Conservation (phyloP, 345 rosid genomes). For the Moricandia moricandioides region DNA sequence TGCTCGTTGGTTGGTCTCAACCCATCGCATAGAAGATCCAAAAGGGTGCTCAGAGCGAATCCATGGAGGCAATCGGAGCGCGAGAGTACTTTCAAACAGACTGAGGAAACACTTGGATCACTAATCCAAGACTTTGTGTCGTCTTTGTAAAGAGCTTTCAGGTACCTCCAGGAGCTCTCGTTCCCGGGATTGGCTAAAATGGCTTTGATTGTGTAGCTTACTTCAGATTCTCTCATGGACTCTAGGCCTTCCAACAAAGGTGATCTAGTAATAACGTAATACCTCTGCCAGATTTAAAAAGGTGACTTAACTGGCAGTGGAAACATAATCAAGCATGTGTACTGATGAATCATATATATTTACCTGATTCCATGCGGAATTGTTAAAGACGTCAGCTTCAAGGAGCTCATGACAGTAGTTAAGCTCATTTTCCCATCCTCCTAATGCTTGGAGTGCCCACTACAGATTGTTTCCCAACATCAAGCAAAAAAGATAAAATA, state of each 20-base stretch:
- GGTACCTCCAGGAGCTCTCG: conserved; percentile 92
- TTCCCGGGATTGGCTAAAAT: conserved; percentile 60
- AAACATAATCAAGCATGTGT: conserved; percentile 6
- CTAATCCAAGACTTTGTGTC: conserved; percentile 48
- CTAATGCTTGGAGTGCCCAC: conserved; percentile 81
- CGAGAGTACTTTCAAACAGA: conserved; percentile 58
- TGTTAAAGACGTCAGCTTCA: conserved; percentile 76
- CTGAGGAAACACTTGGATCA: conserved; percentile 55
- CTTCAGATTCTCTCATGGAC: conserved; percentile 79
- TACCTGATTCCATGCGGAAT: conserved; percentile 99
- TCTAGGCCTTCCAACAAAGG: conserved; percentile 64
- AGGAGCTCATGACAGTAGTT: conserved; percentile 69
- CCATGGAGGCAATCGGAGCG: conserved; percentile 44
- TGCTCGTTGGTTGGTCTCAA: conserved; percentile 59
- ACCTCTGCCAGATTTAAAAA: conserved; percentile 49
- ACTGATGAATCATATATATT: conserved; percentile 8
- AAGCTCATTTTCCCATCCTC: conserved; percentile 95
- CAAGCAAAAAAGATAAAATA: background rate
- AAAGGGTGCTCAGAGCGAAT: conserved; percentile 66
- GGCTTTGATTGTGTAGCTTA: conserved; percentile 59
- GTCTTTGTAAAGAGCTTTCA: conserved; percentile 73
- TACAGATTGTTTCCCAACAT: conserved; percentile 35
- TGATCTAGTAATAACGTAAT: conserved; percentile 67
- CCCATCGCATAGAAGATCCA: conserved; percentile 77
- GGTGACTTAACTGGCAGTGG: background rate